Evolutionary conservation across 129 eudicot genomes (phyloP), one percentile per base, ranked within the genome.

Genomic region (Escallonia herrerae): DNA sequence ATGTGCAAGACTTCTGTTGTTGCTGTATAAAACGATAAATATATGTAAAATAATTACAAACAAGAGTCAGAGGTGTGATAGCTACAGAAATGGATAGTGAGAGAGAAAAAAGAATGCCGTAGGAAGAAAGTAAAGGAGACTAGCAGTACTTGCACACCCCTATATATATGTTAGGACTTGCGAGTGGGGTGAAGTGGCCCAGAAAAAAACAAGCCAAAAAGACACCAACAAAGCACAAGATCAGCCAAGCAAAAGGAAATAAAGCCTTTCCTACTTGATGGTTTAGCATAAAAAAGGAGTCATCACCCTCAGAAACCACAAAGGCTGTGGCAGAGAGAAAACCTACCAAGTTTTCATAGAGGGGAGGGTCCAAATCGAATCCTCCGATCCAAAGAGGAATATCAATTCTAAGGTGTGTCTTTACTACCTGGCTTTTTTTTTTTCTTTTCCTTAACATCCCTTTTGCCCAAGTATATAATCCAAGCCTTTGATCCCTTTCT

Each of bases 41-140:
- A 8, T 8, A 22, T 58, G 42, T 61, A 45, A 58, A 45, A 33
- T 9, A 60, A 57, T 44, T 22, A 22, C 5, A 66, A 66, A n/a
- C 6, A 47, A 50, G 63, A 76, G 58, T 61, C 62, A 58, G 68
- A 40, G 58, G 70, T 74, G 66, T 65, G 77, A 79, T 76, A 62
- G 84, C 79, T 72, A 83, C 73, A 48, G 54, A 75, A 69, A 65
- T 58, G 77, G 76, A 61, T 59, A 72, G 79, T 74, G 83, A 66
- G 81, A 60, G 72, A 72, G 72, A 71, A 82, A 77, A 82, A 64
- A 80, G 84, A 79, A 79, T 90, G 97, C 88, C 90, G 95, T 83
- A 83, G 76, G 84, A 69, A 73, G 86, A 83, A 89, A 85, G 90
- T 80, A 89, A 89, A 85, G 83, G 58, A 57, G 76, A 60, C 37